Evolutionary conservation across 192 early-diverging fungal species (phyloP).

Genomic region (Lunasporangiospora selenospora): DNA sequence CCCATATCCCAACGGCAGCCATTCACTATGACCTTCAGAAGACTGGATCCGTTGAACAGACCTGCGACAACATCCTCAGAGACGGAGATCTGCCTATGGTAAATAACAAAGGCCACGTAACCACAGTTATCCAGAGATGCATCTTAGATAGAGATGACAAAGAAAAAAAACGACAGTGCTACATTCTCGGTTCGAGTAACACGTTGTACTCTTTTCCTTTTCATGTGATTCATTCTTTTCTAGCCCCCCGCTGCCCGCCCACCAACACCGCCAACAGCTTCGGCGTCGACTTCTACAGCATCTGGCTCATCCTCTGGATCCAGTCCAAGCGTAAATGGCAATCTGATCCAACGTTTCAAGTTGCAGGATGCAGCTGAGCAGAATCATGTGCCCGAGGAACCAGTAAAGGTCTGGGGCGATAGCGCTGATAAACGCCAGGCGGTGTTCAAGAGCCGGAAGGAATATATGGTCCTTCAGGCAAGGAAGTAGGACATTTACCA

Average conservation of each 20-base stretch:
- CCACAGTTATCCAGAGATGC: not conserved
- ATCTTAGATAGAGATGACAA: too few species aligned
- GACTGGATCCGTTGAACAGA: constrained; percentile 83
- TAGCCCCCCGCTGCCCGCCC: constrained; percentile 41
- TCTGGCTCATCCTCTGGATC: constrained; percentile 26
- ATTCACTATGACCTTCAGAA: constrained; percentile 78
- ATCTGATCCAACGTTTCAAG: constrained; percentile 60
- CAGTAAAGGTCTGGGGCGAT: constrained; percentile 66
- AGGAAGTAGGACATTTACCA: constrained; percentile 60
- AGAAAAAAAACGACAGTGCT: too few species aligned
- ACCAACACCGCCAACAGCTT: constrained; percentile 40
- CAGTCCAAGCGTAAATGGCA: constrained; percentile 41
- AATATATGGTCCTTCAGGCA: constrained; percentile 73
- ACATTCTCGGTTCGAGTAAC: too few species aligned
- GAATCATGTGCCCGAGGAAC: constrained; percentile 51
- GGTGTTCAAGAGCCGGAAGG: constrained; percentile 68
- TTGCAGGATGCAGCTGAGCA: constrained; percentile 50
- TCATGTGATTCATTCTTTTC: constrained; percentile 5
- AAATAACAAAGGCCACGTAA: constrained; percentile 5
- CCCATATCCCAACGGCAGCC: constrained; percentile 75
- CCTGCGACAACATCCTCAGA: constrained; percentile 80
- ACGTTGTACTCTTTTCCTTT: too few species aligned
- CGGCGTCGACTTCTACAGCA: constrained; percentile 30
- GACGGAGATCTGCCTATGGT: constrained; percentile 65
- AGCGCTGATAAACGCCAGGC: constrained; percentile 65